Percentiles rank a stretch among this genome's conserved stretches.
These are phyloP conservation scores for Tulasnella sp. DNA, from an alignment of 768 basidiomycete genomes.

Conservation along the genomic window DNA sequence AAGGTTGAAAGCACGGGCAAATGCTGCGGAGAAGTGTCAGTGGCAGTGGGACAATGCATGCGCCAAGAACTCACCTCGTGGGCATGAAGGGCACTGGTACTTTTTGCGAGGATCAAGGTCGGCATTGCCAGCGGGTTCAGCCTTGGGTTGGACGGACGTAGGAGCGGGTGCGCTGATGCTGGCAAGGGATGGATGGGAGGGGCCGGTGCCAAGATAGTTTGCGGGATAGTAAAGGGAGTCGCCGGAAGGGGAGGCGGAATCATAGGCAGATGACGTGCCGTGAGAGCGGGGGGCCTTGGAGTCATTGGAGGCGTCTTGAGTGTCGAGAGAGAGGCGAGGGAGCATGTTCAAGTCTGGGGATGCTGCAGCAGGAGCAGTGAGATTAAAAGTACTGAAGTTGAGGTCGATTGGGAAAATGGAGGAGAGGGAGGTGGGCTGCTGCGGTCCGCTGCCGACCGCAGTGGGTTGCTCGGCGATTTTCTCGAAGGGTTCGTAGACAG, in stretches of 20 bases:
- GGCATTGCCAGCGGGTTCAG: conserved; percentile 2
- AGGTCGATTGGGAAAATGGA: conserved; percentile 56
- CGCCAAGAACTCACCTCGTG: conserved; percentile 41
- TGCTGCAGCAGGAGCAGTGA: conserved; percentile 33
- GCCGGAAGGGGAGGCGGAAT: conserved; percentile 12
- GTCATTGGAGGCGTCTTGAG: conserved; percentile 49
- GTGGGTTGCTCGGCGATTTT: not conserved
- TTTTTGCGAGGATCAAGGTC: conserved; percentile 53
- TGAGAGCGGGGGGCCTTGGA: conserved; percentile 17
- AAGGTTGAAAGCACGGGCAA: conserved; percentile 86
- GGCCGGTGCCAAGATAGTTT: conserved; percentile 33
- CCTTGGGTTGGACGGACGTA: not conserved
- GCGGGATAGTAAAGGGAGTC: conserved; percentile 24
- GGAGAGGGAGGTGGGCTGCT: conserved; percentile 42
- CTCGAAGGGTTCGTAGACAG: conserved; percentile 12
- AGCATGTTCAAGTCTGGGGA: conserved; percentile 47
- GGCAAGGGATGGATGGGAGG: not conserved
- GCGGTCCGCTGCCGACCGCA: conserved; percentile 11
- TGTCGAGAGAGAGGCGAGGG: conserved; percentile 38
- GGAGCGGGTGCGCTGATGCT: not conserved
- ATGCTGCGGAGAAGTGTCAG: conserved; percentile 38
- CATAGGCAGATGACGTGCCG: conserved; percentile 5
- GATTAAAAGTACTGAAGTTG: conserved; percentile 52
- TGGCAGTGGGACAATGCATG: conserved; percentile 9
- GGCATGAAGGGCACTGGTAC: conserved; percentile 63